Conservation (phyloP, 495 filamentous ascomycete genomes). For the Penicillium steckii region DNA sequence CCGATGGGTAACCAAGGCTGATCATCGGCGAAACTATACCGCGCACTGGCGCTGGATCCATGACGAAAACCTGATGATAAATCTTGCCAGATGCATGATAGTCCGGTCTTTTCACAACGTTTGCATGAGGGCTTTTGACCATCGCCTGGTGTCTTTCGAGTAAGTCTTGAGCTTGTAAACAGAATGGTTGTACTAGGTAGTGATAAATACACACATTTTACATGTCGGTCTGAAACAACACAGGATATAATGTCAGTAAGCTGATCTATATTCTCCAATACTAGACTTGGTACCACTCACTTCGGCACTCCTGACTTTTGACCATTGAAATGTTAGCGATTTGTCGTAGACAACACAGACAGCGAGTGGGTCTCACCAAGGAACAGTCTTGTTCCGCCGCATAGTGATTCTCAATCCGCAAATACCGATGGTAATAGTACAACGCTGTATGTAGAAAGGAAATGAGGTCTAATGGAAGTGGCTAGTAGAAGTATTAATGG, state of each 20-base stretch:
- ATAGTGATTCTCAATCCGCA: too few relatives aligned
- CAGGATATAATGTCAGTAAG: constrained; percentile 1
- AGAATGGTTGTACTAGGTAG: too few relatives aligned
- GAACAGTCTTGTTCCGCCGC: constrained; percentile 17
- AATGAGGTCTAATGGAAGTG: not conserved
- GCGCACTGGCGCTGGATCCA: constrained; percentile 24
- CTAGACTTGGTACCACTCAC: constrained; percentile 6
- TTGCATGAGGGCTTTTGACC: constrained; percentile 18
- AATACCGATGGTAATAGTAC: not conserved
- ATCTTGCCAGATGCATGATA: constrained; percentile 19
- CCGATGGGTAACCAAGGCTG: constrained; percentile 21
- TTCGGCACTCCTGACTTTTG: constrained; percentile 19
- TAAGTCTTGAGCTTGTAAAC: not conserved
- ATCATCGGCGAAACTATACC: constrained; percentile 21
- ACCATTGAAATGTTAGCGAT: constrained; percentile 5
- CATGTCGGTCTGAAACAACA: constrained; percentile 8
- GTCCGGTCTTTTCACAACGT: constrained; percentile 16
- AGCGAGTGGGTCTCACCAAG: constrained; percentile 17
- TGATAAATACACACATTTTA: constrained; percentile 21
- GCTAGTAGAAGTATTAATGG: not conserved
- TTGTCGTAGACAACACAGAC: not conserved
- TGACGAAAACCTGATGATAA: constrained; percentile 17
- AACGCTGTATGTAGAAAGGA: not conserved
- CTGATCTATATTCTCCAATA: not conserved
- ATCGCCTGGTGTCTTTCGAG: constrained; percentile 11